These are phyloP conservation scores for Entomortierella chlamydospora DNA, from an alignment of 192 early-diverging fungal genomes.

Conservation along the genomic window DNA sequence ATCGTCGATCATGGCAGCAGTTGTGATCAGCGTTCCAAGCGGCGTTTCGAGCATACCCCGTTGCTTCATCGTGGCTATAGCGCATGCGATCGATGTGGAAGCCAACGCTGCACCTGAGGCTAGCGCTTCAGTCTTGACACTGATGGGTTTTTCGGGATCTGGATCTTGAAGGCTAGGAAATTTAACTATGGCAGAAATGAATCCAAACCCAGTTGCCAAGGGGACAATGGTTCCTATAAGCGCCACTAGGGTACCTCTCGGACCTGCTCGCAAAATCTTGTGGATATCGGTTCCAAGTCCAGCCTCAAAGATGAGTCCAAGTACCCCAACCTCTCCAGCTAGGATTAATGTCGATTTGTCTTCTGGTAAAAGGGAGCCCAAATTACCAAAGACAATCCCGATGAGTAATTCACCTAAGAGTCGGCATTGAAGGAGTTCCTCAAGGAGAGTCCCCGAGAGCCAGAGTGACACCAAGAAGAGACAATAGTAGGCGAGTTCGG, in stretches of 20 bases:
- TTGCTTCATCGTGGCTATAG: slow-evolving; percentile 44
- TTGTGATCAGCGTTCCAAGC: slow-evolving; percentile 36
- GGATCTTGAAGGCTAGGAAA: slow-evolving; percentile 8
- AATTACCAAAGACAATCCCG: slow-evolving; percentile 41
- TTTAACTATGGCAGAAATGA: slow-evolving; percentile 22
- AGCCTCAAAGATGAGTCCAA: slow-evolving; percentile 40
- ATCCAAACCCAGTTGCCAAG: slow-evolving; percentile 40
- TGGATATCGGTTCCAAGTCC: slow-evolving; percentile 19
- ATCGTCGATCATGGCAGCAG: slow-evolving; percentile 50
- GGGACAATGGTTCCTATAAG: slow-evolving; percentile 32
- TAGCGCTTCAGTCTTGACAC: slow-evolving; percentile 20
- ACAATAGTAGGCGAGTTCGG: slow-evolving; percentile 19
- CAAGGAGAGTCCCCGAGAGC: slow-evolving; percentile 34
- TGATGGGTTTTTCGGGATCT: neutral
- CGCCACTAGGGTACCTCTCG: slow-evolving; percentile 14
- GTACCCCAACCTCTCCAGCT: slow-evolving; percentile 33
- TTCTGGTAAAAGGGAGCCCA: slow-evolving; percentile 2
- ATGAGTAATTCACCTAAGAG: slow-evolving; percentile 41
- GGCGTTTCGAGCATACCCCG: slow-evolving; percentile 22
- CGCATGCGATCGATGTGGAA: slow-evolving; percentile 49
- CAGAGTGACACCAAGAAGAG: slow-evolving; percentile 32
- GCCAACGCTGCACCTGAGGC: slow-evolving; percentile 51
- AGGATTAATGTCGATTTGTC: slow-evolving; percentile 33
- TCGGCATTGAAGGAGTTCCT: slow-evolving; percentile 26
- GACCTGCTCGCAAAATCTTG: slow-evolving; percentile 6